Percentiles rank a stretch among this genome's conserved stretches.
These are phyloP conservation scores for Melocanna baccifera DNA, from an alignment of 176 grass and related monocot species.

Conservation along the genomic window DNA sequence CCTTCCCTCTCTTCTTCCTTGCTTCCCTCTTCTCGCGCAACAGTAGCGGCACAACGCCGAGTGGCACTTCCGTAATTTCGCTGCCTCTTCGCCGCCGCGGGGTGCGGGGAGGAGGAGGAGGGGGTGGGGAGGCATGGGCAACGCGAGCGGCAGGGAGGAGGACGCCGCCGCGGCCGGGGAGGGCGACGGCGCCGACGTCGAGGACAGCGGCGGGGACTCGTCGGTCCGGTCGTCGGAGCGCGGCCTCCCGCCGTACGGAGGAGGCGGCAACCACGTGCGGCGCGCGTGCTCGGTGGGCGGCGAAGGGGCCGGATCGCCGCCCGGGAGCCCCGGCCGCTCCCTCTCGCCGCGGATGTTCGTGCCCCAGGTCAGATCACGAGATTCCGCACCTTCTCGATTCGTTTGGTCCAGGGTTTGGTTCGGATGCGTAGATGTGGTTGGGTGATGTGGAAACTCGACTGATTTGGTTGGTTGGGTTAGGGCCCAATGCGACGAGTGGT, in stretches of 20 bases:
- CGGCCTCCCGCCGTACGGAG: conserved; percentile 39
- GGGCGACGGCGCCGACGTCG: conserved; percentile 47
- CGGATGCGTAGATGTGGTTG: conserved; percentile 29
- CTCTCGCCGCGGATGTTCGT: conserved; percentile 97
- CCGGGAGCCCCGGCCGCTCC: conserved; percentile 66
- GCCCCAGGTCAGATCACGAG: conserved; percentile 80
- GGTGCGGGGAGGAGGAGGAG: not conserved
- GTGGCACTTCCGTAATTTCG: conserved; percentile 58
- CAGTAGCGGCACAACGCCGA: conserved; percentile 29
- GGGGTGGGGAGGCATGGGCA: conserved; percentile 59
- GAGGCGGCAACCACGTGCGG: conserved; percentile 30
- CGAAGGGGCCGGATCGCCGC: conserved; percentile 45
- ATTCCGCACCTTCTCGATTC: conserved; percentile 20
- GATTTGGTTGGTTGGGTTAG: conserved; percentile 18
- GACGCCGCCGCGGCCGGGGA: conserved; percentile 37
- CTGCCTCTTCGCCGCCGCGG: conserved; percentile 36
- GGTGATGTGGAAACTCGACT: conserved; percentile 4
- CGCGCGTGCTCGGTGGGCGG: conserved; percentile 41
- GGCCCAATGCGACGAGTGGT: conserved; percentile 27
- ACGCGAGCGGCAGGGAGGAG: conserved; percentile 76
- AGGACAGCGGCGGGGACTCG: conserved; percentile 49
- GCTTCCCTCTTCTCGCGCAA: not conserved
- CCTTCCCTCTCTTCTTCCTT: not conserved
- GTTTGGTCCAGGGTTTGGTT: conserved; percentile 17
- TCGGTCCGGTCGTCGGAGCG: conserved; percentile 52